Percentiles rank a stretch among this genome's conserved stretches.
phyloP scores from a whole-genome alignment of 139 green algal species.

The Tetradesmus obliquus region DNA sequence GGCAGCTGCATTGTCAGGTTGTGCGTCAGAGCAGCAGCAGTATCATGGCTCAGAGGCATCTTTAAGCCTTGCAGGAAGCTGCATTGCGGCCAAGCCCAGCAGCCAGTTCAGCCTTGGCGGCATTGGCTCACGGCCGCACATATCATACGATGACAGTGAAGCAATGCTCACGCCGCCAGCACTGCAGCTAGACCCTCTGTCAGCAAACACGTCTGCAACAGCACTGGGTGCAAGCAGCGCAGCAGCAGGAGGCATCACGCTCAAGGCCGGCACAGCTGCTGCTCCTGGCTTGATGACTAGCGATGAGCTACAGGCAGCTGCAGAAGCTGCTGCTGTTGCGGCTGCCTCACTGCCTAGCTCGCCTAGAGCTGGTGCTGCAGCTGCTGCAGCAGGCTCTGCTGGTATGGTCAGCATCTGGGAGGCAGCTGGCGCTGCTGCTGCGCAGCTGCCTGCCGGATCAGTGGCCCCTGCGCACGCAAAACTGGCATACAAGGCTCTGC shows the following conservation, averaged over 20 bases:
- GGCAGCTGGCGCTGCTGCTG: slow-evolving; percentile 14
- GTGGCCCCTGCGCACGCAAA: slow-evolving; percentile 21
- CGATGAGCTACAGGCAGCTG: slow-evolving; percentile 6
- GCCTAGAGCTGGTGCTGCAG: slow-evolving; percentile 8
- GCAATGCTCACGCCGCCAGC: background rate
- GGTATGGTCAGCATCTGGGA: background rate
- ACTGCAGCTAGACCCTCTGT: background rate
- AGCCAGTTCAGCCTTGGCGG: background rate
- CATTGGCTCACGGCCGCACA: background rate
- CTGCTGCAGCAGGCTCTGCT: background rate
- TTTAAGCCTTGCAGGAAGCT: background rate
- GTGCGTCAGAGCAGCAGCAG: background rate
- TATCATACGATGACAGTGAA: background rate
- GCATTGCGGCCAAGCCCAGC: background rate
- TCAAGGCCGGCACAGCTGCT: background rate
- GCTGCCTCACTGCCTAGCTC: background rate
- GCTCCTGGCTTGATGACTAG: background rate
- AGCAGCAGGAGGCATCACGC: background rate
- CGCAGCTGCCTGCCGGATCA: slow-evolving; percentile 3
- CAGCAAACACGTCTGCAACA: background rate
- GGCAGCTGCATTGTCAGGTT: background rate
- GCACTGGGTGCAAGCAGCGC: background rate
- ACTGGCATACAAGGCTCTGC: slow-evolving; percentile 19
- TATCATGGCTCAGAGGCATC: background rate
- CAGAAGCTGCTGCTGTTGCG: slow-evolving; percentile 12